These are phyloP conservation scores for Ogataea paradorogensis DNA, from an alignment of 805 yeast species.

Conservation along the genomic window DNA sequence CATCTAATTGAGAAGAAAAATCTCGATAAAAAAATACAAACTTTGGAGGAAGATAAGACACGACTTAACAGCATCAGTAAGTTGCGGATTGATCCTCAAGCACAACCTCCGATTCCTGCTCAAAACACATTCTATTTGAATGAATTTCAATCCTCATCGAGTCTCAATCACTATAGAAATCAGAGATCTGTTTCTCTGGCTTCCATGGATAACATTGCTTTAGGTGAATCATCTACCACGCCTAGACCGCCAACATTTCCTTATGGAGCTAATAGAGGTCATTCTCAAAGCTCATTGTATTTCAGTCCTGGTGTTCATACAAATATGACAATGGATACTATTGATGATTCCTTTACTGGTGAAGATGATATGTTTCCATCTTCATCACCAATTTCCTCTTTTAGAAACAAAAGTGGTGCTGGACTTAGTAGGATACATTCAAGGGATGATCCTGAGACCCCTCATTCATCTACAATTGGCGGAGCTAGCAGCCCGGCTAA, in stretches of 20 bases:
- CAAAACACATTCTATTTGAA: constrained; percentile 28
- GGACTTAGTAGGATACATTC: constrained; percentile 15
- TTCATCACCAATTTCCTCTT: constrained; percentile 19
- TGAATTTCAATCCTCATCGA: constrained; percentile 30
- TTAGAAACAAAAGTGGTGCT: constrained; percentile 8
- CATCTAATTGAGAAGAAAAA: constrained; percentile 25
- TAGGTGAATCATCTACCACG: constrained; percentile 50
- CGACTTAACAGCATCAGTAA: constrained; percentile 18
- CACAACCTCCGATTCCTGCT: constrained; percentile 4
- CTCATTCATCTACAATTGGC: constrained; percentile 24
- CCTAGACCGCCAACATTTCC: constrained; percentile 31
- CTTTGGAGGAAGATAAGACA: constrained; percentile 29
- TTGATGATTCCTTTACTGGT: constrained; percentile 11
- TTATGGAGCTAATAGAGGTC: constrained; percentile 6
- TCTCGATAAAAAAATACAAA: constrained; percentile 26
- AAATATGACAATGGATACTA: constrained; percentile 12
- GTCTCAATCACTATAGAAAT: constrained; percentile 18
- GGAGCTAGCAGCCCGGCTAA: constrained; percentile 16
- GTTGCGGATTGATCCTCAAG: constrained; percentile 15
- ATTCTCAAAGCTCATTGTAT: constrained; percentile 9
- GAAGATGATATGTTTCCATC: constrained; percentile 18
- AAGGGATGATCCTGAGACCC: constrained; percentile 22
- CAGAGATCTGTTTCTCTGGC: constrained; percentile 27
- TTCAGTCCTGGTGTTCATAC: constrained; percentile 13
- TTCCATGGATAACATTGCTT: constrained; percentile 33